phyloP scores from a whole-genome alignment of 805 yeast genomes.

The Jamesozyma lodderae region DNA sequence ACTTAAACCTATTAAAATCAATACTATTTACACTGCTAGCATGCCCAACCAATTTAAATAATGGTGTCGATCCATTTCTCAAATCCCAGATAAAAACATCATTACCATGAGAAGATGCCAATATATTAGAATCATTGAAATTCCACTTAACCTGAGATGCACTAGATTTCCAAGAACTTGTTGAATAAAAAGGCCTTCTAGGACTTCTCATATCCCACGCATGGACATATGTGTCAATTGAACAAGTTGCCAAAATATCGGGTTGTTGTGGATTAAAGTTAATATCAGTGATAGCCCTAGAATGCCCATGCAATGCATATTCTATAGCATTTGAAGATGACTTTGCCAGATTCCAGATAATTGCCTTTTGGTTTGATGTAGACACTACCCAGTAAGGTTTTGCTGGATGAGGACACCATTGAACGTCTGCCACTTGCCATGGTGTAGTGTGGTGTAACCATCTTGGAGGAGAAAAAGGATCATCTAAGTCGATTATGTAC shows the following conservation, averaged over 20 bases:
- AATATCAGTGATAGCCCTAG: constrained; percentile 91
- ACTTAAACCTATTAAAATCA: constrained; percentile 61
- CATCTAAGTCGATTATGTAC: constrained; percentile 85
- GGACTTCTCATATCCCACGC: constrained; percentile 91
- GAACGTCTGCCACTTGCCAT: constrained; percentile 98
- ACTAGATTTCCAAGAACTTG: constrained; percentile 94
- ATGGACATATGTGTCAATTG: constrained; percentile 78
- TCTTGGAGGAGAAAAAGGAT: constrained; percentile 90
- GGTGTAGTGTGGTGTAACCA: constrained; percentile 87
- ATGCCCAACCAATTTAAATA: constrained; percentile 64
- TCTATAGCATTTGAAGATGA: constrained; percentile 66
- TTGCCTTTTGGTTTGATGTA: constrained; percentile 89
- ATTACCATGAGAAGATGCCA: constrained; percentile 84
- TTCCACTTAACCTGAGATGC: constrained; percentile 96
- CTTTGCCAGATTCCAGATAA: constrained; percentile 84
- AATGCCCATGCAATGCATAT: constrained; percentile 80
- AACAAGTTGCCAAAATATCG: constrained; percentile 82
- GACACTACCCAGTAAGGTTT: constrained; percentile 89
- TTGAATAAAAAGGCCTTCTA: constrained; percentile 57
- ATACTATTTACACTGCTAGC: constrained; percentile 81
- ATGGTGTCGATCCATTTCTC: constrained; percentile 71
- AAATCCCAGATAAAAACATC: constrained; percentile 80
- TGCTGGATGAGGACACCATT: constrained; percentile 88
- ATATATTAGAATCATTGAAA: constrained; percentile 56
- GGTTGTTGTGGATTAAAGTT: constrained; percentile 85